Percentiles rank a stretch among this genome's conserved stretches.
Conservation (phyloP, 2,329 filamentous ascomycete species). For the Podosphaera fusca region DNA sequence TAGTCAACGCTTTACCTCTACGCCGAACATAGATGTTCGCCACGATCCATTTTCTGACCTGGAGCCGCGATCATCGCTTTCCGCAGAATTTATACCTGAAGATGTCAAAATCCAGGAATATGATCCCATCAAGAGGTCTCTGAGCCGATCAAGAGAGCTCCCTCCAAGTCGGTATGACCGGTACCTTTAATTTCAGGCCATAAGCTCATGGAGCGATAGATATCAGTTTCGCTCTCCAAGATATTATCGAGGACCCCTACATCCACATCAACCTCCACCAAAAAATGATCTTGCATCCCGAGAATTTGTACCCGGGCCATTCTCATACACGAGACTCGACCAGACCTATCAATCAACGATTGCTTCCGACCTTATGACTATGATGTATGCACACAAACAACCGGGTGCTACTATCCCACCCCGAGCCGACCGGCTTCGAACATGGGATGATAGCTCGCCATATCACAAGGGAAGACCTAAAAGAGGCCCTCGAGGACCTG, state of each 20-base stretch:
- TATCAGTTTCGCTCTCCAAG: constrained; percentile 90
- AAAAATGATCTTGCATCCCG: constrained; percentile 72
- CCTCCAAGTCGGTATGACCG: constrained; percentile 19
- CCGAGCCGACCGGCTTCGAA: constrained; percentile 44
- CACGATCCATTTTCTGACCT: constrained; percentile 16
- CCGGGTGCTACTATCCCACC: constrained; percentile 42
- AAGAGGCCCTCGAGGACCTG: constrained; percentile 55
- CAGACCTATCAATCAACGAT: constrained; percentile 80
- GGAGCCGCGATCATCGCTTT: constrained; percentile 22
- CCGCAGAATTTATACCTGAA: constrained; percentile 14
- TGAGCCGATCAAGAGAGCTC: constrained; percentile 18
- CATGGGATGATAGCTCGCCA: constrained; percentile 76
- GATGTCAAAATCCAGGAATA: constrained; percentile 19
- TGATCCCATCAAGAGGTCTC: constrained; percentile 24
- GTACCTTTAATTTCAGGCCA: constrained; percentile 1
- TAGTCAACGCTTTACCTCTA: too few species aligned
- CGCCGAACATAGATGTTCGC: too few species aligned
- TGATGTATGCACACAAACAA: constrained; percentile 68
- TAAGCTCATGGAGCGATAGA: constrained; percentile 23
- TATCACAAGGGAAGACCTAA: constrained; percentile 84
- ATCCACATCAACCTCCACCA: constrained; percentile 76
- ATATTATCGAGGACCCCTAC: constrained; percentile 80
- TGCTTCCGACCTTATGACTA: constrained; percentile 65
- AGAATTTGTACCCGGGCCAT: constrained; percentile 74
- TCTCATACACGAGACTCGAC: constrained; percentile 64